These are phyloP conservation scores for Ophiobolus disseminans DNA, from an alignment of 2,329 filamentous ascomycete species.

Conservation along the genomic window DNA sequence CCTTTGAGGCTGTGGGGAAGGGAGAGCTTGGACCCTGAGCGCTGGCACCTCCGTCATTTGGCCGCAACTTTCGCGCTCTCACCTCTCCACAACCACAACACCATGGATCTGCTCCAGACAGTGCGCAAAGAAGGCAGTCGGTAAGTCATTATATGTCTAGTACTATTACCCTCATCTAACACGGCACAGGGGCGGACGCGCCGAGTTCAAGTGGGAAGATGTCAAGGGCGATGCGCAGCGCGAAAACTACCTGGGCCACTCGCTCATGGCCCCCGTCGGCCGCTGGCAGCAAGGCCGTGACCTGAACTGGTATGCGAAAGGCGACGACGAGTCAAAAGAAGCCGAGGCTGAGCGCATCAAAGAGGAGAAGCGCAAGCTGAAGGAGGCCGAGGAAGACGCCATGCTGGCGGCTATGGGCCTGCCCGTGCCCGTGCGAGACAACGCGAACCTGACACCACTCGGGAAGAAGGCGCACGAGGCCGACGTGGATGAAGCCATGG, in stretches of 20 bases:
- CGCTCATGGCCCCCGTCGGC: conserved; percentile 87
- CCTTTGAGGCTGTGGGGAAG: conserved; percentile 8
- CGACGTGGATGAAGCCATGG: conserved; percentile 63
- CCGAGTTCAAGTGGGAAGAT: conserved; percentile 96
- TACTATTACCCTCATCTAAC: conserved; percentile 6
- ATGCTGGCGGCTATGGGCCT: conserved; percentile 83
- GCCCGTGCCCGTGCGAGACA: conserved; percentile 71
- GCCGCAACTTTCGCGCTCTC: conserved; percentile 24
- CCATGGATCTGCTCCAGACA: conserved; percentile 91
- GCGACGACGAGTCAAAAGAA: conserved; percentile 63
- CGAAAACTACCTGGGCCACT: conserved; percentile 90
- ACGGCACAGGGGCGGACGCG: conserved; percentile 72
- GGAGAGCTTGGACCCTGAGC: conserved; percentile 18
- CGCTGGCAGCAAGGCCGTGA: conserved; percentile 86
- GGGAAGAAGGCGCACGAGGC: conserved; percentile 59
- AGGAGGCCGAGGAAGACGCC: conserved; percentile 92
- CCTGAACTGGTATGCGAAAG: conserved; percentile 69
- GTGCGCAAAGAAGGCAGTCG: conserved; percentile 89
- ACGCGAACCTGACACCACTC: conserved; percentile 69
- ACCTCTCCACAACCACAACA: conserved; percentile 25
- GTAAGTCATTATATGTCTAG: conserved; percentile 42
- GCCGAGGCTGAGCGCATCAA: conserved; percentile 61
- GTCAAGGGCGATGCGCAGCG: conserved; percentile 86
- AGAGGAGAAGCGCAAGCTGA: conserved; percentile 81
- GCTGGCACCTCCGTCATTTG: conserved; percentile 30